phyloP scores from a whole-genome alignment of 2,329 filamentous ascomycete species.

The Botrytis deweyae region DNA sequence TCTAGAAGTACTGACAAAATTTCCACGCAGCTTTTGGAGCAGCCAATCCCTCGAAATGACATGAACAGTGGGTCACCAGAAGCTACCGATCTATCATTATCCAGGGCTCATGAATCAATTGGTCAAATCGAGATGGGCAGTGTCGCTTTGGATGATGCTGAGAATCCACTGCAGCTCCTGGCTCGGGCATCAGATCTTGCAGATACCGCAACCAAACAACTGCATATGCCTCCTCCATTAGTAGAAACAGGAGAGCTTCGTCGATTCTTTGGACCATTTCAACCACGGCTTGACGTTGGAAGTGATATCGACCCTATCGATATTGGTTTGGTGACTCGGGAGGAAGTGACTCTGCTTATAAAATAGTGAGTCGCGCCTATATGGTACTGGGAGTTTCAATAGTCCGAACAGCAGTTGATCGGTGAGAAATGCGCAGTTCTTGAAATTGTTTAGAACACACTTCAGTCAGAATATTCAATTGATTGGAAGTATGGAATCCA shows the following conservation, averaged over 20 bases:
- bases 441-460: neutral
- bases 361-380: conserved; percentile 51
- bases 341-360: conserved; percentile 65
- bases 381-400: neutral
- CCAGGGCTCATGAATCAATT: neutral
- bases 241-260: conserved; percentile 47
- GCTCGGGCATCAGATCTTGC: conserved; percentile 67
- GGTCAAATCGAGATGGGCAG: conserved; percentile 43
- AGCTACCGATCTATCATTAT: neutral
- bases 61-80: neutral
- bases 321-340: conserved; percentile 64
- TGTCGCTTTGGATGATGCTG: conserved; percentile 67
- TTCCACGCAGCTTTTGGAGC: conserved; percentile 19
- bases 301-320: conserved; percentile 66
- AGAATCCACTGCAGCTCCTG: conserved; percentile 72
- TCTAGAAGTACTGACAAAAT: conserved; percentile 31
- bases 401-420: neutral
- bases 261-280: conserved; percentile 65
- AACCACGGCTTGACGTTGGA: conserved; percentile 61
- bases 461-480: neutral
- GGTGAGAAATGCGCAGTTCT: neutral
- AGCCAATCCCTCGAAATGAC: neutral
- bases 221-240: neutral
- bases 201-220: conserved; percentile 24
- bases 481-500: neutral